Evolutionary conservation across 768 basidiomycete species (phyloP), one percentile per base, ranked within the genome.

Genomic region (Mycena indigotica): DNA sequence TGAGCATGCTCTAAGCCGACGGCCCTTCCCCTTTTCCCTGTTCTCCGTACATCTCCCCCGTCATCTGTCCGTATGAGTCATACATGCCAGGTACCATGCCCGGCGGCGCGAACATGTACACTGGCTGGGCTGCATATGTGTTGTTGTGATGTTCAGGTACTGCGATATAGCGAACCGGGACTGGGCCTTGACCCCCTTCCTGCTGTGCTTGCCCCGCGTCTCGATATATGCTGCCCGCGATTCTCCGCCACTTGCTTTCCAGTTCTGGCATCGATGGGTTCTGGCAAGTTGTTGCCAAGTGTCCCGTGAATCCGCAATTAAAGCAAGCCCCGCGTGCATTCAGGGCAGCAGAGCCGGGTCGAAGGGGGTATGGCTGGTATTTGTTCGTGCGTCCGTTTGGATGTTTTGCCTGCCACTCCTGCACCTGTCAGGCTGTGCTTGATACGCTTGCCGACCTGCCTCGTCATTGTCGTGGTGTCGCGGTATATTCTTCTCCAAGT

Each of bases 301-400:
- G 67, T 10, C 63, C 59, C 0, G 44, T 4, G 4, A 61, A 50
- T 0, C 69, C 68, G 30, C 69, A 70, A 8, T 50, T 51, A 63
- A 58, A 67, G 39, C 67, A 69, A 38, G 64, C 65, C 4, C 62
- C 60, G 16, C 58, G 50, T 2, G 45, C 56, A 17, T 35, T 35
- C 32, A 68, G 51, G 15, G 63, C 51, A 17, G 38, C 29, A 3
- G 68, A 65, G 3, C 70, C 69, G 0, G 68, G 68, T 0, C 45
- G 57, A 0, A 72, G 63, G 6, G 70, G 68, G 52, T 62, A 65
- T 3, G 65, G 68, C 2, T 60, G 56, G 4, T 53, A 13, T 40
- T 61, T 62, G 29, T 52, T 57, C 6, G 57, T 56, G 2, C 38
- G 6, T 26, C 15, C 35, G 0, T 40, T 51, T 1, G 28, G 25